Evolutionary conservation across 176 grass and related monocot species (phyloP).

Genomic region (Stipa capillata): DNA sequence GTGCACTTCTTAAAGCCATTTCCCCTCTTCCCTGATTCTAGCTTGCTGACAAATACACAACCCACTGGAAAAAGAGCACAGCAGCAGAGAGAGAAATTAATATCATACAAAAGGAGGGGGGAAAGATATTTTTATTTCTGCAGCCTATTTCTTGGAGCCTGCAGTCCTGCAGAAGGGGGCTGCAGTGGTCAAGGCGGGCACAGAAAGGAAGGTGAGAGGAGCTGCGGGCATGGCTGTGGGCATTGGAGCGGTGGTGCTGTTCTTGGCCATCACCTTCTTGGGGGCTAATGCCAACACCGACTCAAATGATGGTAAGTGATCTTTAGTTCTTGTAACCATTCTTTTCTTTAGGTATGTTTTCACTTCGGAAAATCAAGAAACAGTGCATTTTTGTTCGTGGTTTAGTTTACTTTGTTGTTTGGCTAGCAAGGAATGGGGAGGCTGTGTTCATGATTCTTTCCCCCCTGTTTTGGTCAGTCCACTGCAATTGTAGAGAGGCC

Average conservation of each 20-base stretch:
- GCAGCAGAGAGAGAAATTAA: neutral
- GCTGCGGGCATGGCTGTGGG: constrained; percentile 3
- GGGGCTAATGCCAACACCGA: constrained; percentile 36
- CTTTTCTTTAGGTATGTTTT: neutral
- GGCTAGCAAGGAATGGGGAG: neutral
- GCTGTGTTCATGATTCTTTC: neutral
- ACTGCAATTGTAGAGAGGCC: neutral
- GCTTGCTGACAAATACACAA: constrained; percentile 17
- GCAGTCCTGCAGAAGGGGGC: neutral
- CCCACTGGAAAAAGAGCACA: neutral
- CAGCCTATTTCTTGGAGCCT: constrained; percentile 6
- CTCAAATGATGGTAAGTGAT: constrained; percentile 34
- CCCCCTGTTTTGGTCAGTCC: neutral
- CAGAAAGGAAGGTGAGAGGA: neutral
- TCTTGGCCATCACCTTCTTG: constrained; percentile 19
- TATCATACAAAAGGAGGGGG: constrained; percentile 18
- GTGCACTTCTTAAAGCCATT: neutral
- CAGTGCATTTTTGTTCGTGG: neutral
- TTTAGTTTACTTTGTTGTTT: neutral
- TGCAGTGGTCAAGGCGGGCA: constrained; percentile 15
- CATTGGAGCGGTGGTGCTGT: constrained; percentile 10
- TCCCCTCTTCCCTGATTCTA: neutral
- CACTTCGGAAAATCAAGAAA: neutral
- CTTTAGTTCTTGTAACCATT: neutral
- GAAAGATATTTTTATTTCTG: neutral